Base-by-base conservation (phyloP, 2,329 filamentous ascomycete genomes). In the Alternaria consortialis region DNA sequence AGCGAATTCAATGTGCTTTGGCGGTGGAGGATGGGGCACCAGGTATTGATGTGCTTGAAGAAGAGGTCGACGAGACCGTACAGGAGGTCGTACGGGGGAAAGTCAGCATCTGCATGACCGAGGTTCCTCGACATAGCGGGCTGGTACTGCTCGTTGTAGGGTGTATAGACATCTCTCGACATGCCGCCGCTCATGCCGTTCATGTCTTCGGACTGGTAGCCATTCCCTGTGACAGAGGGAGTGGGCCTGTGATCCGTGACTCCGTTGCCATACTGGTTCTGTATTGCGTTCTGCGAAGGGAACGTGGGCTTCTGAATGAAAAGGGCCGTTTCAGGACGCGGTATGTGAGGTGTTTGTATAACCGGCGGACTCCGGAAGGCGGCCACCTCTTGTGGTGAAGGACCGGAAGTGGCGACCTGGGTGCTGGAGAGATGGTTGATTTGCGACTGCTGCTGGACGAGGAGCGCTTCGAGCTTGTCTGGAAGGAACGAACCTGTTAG, bases 11-110 rank as follows among this genome's bases (percentile, higher is more conserved):
- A 79, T 0, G 93, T 97, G 4, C 90, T 89, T 72, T 91, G 89
- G 23, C 92, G 88, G 78, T 97, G 92, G n/a, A 97, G 82, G 25
- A 97, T 95, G 0, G 94, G 93, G 74, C 93, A 97, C 87, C 87
- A 89, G 0, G 86, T 86, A 66, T 88, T 88, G 71, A 87, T 85
- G 71, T 89, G 86, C 67, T 87, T 87, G 79, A 89, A 88, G 74
- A 87, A 89, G 7, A 88, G 77, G 62, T 88, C 86, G 15, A 87
- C 85, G 2, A 89, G 77, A 2, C 84, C 85, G 61, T 88, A 88
- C 4, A 88, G 74, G 12, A 88, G 79, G 63, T 88, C 86, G 62
- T 88, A 86, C 0, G 87, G 85, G 2, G 87, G 87, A 1, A 88
- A 82, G 54, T 88, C 71, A 69, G 80, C 65, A 70, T 84, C 73